phyloP scores from a whole-genome alignment of 108 stramenopile species.

The Cyclotella cryptica region DNA sequence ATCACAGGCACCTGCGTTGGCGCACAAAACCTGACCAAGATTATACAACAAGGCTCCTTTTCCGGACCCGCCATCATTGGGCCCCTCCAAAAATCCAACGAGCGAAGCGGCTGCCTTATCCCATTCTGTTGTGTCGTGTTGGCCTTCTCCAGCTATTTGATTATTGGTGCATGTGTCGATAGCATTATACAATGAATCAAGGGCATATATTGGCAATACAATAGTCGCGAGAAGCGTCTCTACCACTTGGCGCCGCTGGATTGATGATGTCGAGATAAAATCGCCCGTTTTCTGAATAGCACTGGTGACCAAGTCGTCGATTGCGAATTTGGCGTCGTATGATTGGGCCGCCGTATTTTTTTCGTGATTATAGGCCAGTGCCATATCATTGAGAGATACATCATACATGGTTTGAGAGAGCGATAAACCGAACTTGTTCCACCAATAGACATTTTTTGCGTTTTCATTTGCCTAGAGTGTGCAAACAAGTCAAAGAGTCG shows the following conservation, averaged over 20 bases:
- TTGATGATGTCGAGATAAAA: constrained; percentile 38
- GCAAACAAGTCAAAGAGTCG: background rate
- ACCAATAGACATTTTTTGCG: constrained; percentile 5
- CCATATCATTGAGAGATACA: constrained; percentile 21
- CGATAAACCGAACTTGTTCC: constrained; percentile 20
- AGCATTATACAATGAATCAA: constrained; percentile 71
- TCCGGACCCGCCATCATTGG: constrained; percentile 7
- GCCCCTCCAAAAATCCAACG: constrained; percentile 74
- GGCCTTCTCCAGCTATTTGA: background rate
- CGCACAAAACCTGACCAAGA: constrained; percentile 28
- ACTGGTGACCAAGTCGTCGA: constrained; percentile 40
- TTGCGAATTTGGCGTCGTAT: constrained; percentile 20
- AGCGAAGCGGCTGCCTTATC: constrained; percentile 72
- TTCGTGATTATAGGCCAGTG: constrained; percentile 7
- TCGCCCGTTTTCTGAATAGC: constrained; percentile 42
- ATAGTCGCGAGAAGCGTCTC: constrained; percentile 54
- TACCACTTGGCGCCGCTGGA: constrained; percentile 56
- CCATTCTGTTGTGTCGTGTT: constrained; percentile 53
- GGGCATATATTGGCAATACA: constrained; percentile 69
- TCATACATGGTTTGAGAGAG: constrained; percentile 22
- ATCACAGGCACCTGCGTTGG: background rate
- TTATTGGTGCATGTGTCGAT: constrained; percentile 54
- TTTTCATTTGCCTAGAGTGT: constrained; percentile 8
- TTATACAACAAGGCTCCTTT: constrained; percentile 28
- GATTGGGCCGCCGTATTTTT: constrained; percentile 17